phyloP scores from a whole-genome alignment of 306 rosid genomes.

The Cicer arietinum region DNA sequence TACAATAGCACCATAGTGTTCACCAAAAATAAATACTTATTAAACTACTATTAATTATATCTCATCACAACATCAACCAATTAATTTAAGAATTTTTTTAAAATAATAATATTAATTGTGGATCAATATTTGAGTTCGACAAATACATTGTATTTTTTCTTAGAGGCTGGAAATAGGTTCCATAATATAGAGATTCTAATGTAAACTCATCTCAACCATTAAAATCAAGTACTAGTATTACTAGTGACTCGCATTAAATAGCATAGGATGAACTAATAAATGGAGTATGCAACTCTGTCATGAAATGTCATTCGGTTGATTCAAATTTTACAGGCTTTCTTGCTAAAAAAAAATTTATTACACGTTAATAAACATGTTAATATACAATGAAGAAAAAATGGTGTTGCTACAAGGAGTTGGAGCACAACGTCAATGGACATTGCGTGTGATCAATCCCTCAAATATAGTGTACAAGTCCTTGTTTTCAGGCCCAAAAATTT shows the following conservation, averaged over 20 bases:
- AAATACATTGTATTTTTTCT: too few relatives aligned
- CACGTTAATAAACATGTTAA: slow-evolving; percentile 32
- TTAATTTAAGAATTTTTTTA: too few relatives aligned
- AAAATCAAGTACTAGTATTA: neutral
- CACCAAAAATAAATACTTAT: too few relatives aligned
- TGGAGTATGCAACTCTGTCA: slow-evolving; percentile 8
- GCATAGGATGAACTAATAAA: slow-evolving; percentile 14
- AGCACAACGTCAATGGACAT: slow-evolving; percentile 59
- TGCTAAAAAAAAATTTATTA: slow-evolving; percentile 14
- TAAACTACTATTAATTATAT: too few relatives aligned
- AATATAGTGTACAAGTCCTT: slow-evolving; percentile 79
- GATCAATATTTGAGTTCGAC: too few relatives aligned
- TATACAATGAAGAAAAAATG: slow-evolving; percentile 39
- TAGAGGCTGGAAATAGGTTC: too few relatives aligned
- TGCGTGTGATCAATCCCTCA: slow-evolving; percentile 90
- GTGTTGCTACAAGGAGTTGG: slow-evolving; percentile 1
- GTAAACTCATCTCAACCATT: neutral
- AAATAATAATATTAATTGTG: too few relatives aligned
- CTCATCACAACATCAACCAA: too few relatives aligned
- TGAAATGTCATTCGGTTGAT: slow-evolving; percentile 35
- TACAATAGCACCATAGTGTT: too few relatives aligned
- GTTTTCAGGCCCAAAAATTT: slow-evolving; percentile 91
- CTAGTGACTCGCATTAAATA: neutral
- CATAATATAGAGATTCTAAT: too few relatives aligned
- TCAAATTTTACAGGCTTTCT: slow-evolving; percentile 42